Base-by-base conservation (phyloP, 2,329 filamentous ascomycete genomes). In the Coleophoma crateriformis region DNA sequence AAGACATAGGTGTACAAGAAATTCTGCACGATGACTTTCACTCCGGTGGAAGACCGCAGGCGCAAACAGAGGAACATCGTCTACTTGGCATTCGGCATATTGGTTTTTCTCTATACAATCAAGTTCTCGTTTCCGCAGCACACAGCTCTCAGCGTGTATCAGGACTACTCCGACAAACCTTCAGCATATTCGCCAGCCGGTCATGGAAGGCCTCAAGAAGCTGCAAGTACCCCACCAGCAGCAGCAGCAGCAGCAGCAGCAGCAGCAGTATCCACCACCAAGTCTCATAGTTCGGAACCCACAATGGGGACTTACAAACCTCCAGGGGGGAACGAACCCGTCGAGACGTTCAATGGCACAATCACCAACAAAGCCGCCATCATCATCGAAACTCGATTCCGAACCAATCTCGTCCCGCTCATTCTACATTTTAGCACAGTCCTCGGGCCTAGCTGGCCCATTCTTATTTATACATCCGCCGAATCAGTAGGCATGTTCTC, bases 381-480 rank as follows among this genome's bases (percentile, higher is more conserved):
- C 7, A 70, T 71, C 15, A 60, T 69, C 34, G 68, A 70, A 50
- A 64, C 65, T n/a, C 54, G 60, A 45, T 66, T 65, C 15, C 56
- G 65, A 11, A 48, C 59, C 12, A 64, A 64, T 22, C 58, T 71
- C 12, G 54, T 71, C 32, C 68, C 68, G 8, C 54, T 70, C n/a
- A 62, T 71, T 37, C 56, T 71, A 13, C 68, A 71, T 49, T 71
- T 68, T 53, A 56, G 62, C 37, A 59, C 59, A 39, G 65, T 71
- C 11, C 67, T 75, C 4, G 72, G 71, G 1, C 69, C 71, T 10
- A 53, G 55, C 10, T 75, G 72, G 71, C 71, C 71, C 4, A 66
- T 75, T 37, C 61, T 74, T 19, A 66, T 74, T 39, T 71, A 69
- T 54, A 74, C 72, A 6, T 62, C 65, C 2, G 54, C 62, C n/a